Evolutionary conservation across 306 rosid species (phyloP), one percentile per base, ranked within the genome.

Genomic region (Rubus idaeus): DNA sequence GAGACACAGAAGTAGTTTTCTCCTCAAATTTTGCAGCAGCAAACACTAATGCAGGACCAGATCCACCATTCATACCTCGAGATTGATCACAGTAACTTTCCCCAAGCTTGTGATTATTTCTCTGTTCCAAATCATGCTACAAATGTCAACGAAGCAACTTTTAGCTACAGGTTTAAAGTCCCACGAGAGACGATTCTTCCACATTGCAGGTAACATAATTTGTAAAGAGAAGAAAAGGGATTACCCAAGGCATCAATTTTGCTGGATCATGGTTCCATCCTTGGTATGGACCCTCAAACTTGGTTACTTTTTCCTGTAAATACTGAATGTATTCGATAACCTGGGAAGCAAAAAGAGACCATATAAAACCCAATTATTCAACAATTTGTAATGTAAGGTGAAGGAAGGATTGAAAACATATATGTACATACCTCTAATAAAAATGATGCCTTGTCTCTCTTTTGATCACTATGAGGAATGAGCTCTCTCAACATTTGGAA

Each of bases 381-480:
- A 47, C 55, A 57, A 45, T 23, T 16, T 9, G 57, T 14, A 49
- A 18, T 10, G 14, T 57, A 7, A 68, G 45, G 10, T 52, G 45
- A 67, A 51, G 42, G 11, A 41, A 20, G 42, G 41, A 53, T 20
- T 13, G 21, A 53, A 61, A 14, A 20, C 35, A 40, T 8, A 40
- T 8, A 14, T 73, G 55, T 73, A 80, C 67, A 49, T 76, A 96
- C 99, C 97, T 93, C 99, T 78, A 93, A 84, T 75, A 96, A 79
- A 83, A 96, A 96, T 17, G 99, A 96, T 39, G 99, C 98, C 86
- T 96, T 96, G 75, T 96, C 99, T 84, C 98, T 96, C 88, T 93
- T 96, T 83, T 96, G 99, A 83, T 93, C 99, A 79, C 94, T 88
- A 80, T 87, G 94, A 64, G 99, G 99, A 85, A 96, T 93, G 81